Evolutionary conservation across 495 filamentous ascomycete genomes (phyloP).

Genomic region (Neurospora sp.): DNA sequence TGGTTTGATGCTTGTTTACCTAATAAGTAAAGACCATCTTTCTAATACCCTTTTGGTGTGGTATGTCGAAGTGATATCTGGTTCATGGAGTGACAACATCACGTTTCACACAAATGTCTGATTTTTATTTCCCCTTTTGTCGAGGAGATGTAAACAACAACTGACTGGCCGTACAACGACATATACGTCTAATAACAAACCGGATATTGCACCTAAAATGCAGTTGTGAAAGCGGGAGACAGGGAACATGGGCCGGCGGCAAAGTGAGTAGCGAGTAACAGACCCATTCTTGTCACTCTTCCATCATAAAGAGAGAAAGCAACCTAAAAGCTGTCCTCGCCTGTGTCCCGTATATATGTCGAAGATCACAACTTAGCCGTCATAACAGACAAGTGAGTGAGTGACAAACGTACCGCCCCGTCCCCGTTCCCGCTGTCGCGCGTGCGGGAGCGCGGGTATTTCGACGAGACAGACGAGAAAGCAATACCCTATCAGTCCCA

Average conservation of each 20-base stretch:
- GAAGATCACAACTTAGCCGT: not conserved
- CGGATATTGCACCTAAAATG: not conserved
- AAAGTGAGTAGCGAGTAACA: not conserved
- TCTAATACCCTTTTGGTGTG: not conserved
- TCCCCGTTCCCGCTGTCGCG: not conserved
- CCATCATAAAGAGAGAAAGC: not conserved
- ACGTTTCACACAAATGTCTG: too few species aligned
- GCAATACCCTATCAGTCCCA: not conserved
- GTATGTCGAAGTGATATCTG: not conserved
- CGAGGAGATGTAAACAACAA: not conserved
- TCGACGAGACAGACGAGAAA: not conserved
- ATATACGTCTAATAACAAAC: not conserved
- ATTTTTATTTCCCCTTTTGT: not conserved
- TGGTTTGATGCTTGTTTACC: not conserved
- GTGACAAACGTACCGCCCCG: not conserved
- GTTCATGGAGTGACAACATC: too few species aligned
- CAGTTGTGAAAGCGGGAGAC: not conserved
- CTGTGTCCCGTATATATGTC: not conserved
- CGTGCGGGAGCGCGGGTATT: not conserved
- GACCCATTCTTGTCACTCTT: not conserved
- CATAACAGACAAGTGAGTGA: too few species aligned
- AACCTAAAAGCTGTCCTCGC: not conserved
- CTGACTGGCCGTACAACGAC: not conserved
- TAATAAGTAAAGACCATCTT: not conserved
- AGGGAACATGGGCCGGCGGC: not conserved